Conservation (phyloP, 176 grass and related monocot species). For the Aegilops longissima region DNA sequence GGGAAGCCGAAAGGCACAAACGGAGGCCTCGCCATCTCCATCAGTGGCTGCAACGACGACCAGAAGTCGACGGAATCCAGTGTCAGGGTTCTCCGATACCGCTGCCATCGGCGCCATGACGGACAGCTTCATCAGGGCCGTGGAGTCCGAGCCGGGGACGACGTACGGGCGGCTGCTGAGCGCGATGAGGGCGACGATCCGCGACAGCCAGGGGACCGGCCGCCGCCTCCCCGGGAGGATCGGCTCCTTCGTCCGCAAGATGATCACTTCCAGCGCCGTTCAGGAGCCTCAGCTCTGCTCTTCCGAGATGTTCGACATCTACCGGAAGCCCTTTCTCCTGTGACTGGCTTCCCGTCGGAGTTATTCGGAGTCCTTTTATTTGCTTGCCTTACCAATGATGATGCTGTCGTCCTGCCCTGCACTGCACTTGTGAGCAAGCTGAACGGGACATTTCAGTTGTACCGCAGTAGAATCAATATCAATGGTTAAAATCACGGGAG, state of each 20-base stretch:
- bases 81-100: slow-evolving; percentile 28
- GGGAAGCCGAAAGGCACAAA: slow-evolving; percentile 45
- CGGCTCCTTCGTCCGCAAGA: slow-evolving; percentile 64
- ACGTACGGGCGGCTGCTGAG: slow-evolving; percentile 77
- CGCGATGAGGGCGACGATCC: slow-evolving; percentile 68
- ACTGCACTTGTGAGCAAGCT: background rate
- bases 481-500: no score
- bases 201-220: slow-evolving; percentile 32
- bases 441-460: background rate
- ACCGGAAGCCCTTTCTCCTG: slow-evolving; percentile 73
- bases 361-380: background rate
- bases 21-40: slow-evolving; percentile 76
- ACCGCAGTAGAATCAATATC: background rate
- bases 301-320: slow-evolving; percentile 81
- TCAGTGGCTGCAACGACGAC: slow-evolving; percentile 74
- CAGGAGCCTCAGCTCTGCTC: slow-evolving; percentile 97
- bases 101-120: slow-evolving; percentile 81
- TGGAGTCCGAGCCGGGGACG: slow-evolving; percentile 56
- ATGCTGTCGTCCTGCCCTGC: background rate
- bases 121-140: slow-evolving; percentile 75
- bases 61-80: slow-evolving; percentile 45
- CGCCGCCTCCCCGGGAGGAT: slow-evolving; percentile 38
- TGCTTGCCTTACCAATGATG: background rate
- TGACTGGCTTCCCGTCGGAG: slow-evolving; percentile 15
- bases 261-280: slow-evolving; percentile 43